Conservation (phyloP, 805 yeast species). For the Priceomyces castillae region DNA sequence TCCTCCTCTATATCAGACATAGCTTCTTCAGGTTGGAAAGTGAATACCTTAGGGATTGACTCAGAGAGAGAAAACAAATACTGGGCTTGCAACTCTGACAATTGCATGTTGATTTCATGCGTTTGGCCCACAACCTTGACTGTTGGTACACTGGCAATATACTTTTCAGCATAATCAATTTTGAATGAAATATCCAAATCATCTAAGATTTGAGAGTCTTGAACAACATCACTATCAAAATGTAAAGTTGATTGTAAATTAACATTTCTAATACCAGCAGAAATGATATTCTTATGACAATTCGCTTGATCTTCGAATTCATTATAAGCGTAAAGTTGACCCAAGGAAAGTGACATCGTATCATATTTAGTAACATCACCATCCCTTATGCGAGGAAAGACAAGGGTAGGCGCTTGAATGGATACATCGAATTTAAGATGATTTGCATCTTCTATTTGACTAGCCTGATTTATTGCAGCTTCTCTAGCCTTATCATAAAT, state of each 20-base stretch:
- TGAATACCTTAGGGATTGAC: slow-evolving; percentile 54
- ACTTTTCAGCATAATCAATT: slow-evolving; percentile 52
- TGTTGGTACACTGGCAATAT: slow-evolving; percentile 41
- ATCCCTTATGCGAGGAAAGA: slow-evolving; percentile 63
- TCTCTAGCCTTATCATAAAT: slow-evolving; percentile 88
- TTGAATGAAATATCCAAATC: slow-evolving; percentile 60
- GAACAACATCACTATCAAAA: slow-evolving; percentile 43
- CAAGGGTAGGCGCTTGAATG: slow-evolving; percentile 77
- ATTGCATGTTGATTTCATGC: slow-evolving; percentile 57
- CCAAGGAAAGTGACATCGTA: slow-evolving; percentile 67
- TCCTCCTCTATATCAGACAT: slow-evolving; percentile 55
- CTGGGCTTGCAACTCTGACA: slow-evolving; percentile 72
- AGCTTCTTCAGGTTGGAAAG: slow-evolving; percentile 37
- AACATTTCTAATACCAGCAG: slow-evolving; percentile 71
- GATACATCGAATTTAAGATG: slow-evolving; percentile 69
- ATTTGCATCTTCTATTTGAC: slow-evolving; percentile 54
- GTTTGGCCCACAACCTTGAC: slow-evolving; percentile 54
- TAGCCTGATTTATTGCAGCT: slow-evolving; percentile 82
- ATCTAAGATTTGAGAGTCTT: slow-evolving; percentile 61
- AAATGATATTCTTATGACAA: slow-evolving; percentile 50
- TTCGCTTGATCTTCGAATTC: slow-evolving; percentile 37
- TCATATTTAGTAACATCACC: slow-evolving; percentile 47
- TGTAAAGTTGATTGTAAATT: slow-evolving; percentile 62
- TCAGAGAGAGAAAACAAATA: slow-evolving; percentile 55
- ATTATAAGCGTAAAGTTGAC: slow-evolving; percentile 76